Percentiles rank a stretch among this genome's conserved stretches.
phyloP scores from a whole-genome alignment of 1,284 basidiomycete species.

The Puccinia polysora region DNA sequence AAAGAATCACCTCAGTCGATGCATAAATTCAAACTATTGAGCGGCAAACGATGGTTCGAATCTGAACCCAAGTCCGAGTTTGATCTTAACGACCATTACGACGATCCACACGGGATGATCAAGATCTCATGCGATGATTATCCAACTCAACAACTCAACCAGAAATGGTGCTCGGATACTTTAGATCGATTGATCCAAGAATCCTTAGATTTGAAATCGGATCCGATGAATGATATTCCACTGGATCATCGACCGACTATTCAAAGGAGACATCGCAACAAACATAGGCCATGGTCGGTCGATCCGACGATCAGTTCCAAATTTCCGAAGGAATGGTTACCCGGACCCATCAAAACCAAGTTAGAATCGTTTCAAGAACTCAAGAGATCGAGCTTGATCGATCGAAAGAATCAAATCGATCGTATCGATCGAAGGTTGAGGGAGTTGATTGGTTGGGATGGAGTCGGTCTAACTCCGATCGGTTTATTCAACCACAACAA shows the following conservation, averaged over 20 bases:
- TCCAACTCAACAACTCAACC: constrained; percentile 5
- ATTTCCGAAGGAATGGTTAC: constrained; percentile 34
- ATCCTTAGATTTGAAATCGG: neutral
- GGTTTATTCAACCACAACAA: neutral
- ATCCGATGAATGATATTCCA: constrained; percentile 31
- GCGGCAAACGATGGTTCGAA: constrained; percentile 19
- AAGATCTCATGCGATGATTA: constrained; percentile 35
- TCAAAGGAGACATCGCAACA: constrained; percentile 2
- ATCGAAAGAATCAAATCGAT: neutral
- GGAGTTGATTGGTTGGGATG: constrained; percentile 8
- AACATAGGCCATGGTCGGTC: constrained; percentile 2
- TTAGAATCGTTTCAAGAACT: neutral
- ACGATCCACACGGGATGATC: constrained; percentile 15
- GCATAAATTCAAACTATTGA: constrained; percentile 39
- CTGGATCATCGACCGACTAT: neutral
- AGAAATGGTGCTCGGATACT: constrained; percentile 35
- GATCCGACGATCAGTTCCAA: neutral
- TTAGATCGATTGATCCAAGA: constrained; percentile 19
- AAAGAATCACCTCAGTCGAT: neutral
- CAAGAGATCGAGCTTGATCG: neutral
- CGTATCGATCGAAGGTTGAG: neutral
- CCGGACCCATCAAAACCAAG: neutral
- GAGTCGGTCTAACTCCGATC: constrained; percentile 9
- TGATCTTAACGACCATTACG: constrained; percentile 17
- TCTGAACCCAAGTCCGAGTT: neutral